A percentile compares a stretch with the other conserved stretches of the same genome.
phyloP scores from a whole-genome alignment of 202 grass and related monocot species.

The Setaria viridis region DNA sequence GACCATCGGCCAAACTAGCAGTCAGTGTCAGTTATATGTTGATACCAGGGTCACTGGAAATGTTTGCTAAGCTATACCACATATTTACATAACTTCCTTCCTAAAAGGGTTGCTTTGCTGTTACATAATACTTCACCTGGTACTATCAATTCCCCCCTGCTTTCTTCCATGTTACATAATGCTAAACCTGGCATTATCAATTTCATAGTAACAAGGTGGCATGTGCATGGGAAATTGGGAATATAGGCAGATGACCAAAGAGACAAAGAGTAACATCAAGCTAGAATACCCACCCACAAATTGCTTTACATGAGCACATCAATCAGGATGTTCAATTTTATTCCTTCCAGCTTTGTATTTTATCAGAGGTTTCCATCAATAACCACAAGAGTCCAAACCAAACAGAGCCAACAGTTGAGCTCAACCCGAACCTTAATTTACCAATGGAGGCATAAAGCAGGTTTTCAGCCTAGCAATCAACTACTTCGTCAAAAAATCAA shows the following conservation, averaged over 20 bases:
- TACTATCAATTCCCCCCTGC: background rate
- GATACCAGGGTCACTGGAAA: slow-evolving; percentile 8
- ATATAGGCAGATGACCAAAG: background rate
- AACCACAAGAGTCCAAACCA: background rate
- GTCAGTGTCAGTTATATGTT: slow-evolving; percentile 10
- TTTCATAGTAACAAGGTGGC: background rate
- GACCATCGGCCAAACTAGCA: slow-evolving; percentile 14
- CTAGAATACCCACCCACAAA: background rate
- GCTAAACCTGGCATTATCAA: background rate
- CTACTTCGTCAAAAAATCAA: background rate
- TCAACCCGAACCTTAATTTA: background rate
- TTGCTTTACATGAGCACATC: background rate
- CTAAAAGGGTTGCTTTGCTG: background rate
- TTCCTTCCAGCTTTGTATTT: background rate
- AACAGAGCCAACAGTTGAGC: background rate
- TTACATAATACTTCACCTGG: background rate
- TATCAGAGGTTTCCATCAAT: background rate
- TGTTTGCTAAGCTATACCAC: background rate
- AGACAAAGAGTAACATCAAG: background rate
- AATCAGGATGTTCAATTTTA: background rate
- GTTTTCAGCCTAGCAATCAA: background rate
- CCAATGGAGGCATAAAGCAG: background rate
- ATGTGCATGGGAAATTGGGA: background rate
- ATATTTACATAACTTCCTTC: background rate
- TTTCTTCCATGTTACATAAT: background rate